These are phyloP conservation scores for Phytophthora ramorum DNA, from an alignment of 352 stramenopile genomes.

Conservation along the genomic window DNA sequence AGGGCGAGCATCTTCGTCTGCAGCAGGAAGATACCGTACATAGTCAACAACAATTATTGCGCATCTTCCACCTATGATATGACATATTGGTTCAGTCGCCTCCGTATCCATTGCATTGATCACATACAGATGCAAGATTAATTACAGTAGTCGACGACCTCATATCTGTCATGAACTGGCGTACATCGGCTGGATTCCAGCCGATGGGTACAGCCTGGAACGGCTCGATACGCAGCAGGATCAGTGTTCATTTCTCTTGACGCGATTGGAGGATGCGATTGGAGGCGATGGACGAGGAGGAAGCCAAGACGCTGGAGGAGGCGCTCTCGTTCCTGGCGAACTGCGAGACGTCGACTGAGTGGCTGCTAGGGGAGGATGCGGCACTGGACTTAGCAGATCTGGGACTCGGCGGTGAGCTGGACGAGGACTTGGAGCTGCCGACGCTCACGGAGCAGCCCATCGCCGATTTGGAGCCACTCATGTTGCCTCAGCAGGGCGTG, in stretches of 20 bases:
- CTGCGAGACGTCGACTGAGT: slow-evolving; percentile 44
- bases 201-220: too few species aligned
- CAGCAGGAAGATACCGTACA: not conserved
- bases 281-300: slow-evolving; percentile 20
- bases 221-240: not conserved
- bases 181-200: not conserved
- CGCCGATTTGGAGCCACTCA: not conserved
- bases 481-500: not conserved
- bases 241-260: slow-evolving; percentile 13
- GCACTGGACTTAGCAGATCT: slow-evolving; percentile 23
- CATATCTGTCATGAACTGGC: not conserved
- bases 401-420: slow-evolving; percentile 10
- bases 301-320: slow-evolving; percentile 42
- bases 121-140: not conserved
- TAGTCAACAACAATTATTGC: not conserved
- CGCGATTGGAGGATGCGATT: slow-evolving; percentile 1
- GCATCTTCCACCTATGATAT: not conserved
- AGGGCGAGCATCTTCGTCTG: not conserved
- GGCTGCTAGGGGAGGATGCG: slow-evolving; percentile 30
- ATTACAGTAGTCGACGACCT: slow-evolving; percentile 3
- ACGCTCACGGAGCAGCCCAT: slow-evolving; percentile 34
- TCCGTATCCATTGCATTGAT: not conserved
- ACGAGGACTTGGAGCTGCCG: slow-evolving; percentile 29
- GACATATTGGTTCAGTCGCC: not conserved
- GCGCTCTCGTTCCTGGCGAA: slow-evolving; percentile 50